These are phyloP conservation scores for Chlorella sorokiniana DNA, from an alignment of 139 green algal species.

Conservation along the genomic window DNA sequence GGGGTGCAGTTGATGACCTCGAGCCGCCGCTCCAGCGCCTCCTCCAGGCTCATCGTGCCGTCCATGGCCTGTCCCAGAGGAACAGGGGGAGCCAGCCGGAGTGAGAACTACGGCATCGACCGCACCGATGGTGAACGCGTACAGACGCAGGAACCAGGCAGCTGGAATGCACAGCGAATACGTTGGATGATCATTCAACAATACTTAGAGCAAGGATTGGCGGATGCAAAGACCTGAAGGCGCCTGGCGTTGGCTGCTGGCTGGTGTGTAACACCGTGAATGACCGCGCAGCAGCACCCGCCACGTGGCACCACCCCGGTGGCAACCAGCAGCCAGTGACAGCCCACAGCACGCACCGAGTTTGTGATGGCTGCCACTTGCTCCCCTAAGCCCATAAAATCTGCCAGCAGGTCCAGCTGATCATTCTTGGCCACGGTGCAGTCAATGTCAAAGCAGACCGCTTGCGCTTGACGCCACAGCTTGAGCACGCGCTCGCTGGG, in stretches of 20 bases:
- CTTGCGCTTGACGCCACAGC: constrained; percentile 44
- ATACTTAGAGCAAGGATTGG: too few relatives aligned
- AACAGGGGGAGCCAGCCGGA: neutral
- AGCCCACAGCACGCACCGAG: neutral
- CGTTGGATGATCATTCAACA: neutral
- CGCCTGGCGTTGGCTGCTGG: too few relatives aligned
- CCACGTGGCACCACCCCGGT: neutral
- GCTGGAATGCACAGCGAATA: too few relatives aligned
- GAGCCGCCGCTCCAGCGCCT: constrained; percentile 63
- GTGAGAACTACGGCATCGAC: neutral
- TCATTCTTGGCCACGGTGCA: constrained; percentile 73
- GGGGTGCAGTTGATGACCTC: constrained; percentile 68
- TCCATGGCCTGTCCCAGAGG: constrained; percentile 81
- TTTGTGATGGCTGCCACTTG: constrained; percentile 61
- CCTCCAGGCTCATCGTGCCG: constrained; percentile 62
- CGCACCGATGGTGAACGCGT: neutral
- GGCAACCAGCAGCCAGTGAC: neutral
- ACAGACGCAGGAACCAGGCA: too few relatives aligned
- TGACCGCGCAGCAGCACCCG: too few relatives aligned
- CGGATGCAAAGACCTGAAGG: too few relatives aligned
- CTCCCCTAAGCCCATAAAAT: constrained; percentile 71
- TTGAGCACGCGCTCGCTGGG: constrained; percentile 38
- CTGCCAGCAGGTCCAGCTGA: constrained; percentile 69
- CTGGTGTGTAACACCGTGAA: too few relatives aligned
- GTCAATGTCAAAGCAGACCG: constrained; percentile 75